A percentile compares a stretch with the other conserved stretches of the same genome.
Conservation (phyloP, 176 grass and related monocot species). For the Poa annua region DNA sequence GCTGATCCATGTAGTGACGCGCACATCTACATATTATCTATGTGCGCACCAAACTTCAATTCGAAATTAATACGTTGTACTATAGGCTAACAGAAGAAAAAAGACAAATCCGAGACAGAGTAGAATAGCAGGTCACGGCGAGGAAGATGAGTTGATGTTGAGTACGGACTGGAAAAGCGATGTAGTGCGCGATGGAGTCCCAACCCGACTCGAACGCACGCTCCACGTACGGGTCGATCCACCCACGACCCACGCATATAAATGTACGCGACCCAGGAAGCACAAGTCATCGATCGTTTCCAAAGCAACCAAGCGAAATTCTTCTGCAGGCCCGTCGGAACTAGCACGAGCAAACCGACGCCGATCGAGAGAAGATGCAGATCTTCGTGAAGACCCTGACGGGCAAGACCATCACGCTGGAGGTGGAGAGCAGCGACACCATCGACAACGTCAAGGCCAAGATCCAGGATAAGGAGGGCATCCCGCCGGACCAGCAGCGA, state of each 20-base stretch:
- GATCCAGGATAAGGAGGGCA: constrained; percentile 47
- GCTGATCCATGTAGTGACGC: too few species aligned
- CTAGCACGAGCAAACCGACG: background rate
- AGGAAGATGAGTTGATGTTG: background rate
- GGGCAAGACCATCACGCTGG: constrained; percentile 64
- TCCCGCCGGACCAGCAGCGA: constrained; percentile 86
- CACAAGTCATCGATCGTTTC: background rate
- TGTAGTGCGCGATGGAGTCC: background rate
- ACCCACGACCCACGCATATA: background rate
- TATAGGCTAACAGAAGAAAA: too few species aligned
- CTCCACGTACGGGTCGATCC: background rate
- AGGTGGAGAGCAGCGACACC: constrained; percentile 72
- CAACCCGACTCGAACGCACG: background rate
- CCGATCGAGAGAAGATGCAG: constrained; percentile 49
- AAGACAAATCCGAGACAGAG: too few species aligned
- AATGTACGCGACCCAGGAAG: background rate
- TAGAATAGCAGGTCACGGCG: background rate
- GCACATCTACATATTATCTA: too few species aligned
- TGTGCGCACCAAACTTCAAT: too few species aligned
- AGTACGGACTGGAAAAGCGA: background rate
- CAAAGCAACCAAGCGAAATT: background rate
- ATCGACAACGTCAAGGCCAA: constrained; percentile 66
- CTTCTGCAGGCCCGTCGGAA: background rate
- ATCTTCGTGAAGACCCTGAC: constrained; percentile 67
- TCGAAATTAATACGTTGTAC: too few species aligned